Evolutionary conservation across 1,284 basidiomycete genomes (phyloP), one percentile per base, ranked within the genome.

Genomic region (Tylopilus sp.): DNA sequence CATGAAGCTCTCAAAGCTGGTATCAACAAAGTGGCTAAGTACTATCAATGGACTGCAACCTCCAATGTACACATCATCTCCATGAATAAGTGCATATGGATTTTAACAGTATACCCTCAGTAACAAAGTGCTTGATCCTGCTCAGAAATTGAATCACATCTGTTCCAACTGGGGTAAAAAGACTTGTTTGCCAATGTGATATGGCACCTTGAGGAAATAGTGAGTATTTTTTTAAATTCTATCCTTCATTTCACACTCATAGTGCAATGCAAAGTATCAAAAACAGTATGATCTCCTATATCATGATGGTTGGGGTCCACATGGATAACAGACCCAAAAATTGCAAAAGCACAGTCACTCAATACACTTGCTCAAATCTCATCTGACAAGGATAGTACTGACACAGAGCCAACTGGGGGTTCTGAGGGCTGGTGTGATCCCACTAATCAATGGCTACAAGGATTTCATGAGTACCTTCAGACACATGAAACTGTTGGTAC

Each of bases 101-200:
- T 29, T 29, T 29, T 29, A 29, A 29, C 29, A 29, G 29, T 29
- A 29, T 29, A 29, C 29, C 29, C 29, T 29, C 29, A 29, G 29
- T 29, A 29, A 29, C 29, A 29, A n/a, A 57, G 56, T 57, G 18
- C 56, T 57, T 57, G 56, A 57, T 13, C 56, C 41, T 9, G 8
- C 18, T 13, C 56, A 57, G 26, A 57, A 57, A n/a, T 18, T 32
- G 9, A 47, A 47, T 9, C 39, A 47, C 10, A 57, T 57, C 29
- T 29, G 29, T 29, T 29, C 29, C 29, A 29, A 26, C 38, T 58
- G 47, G 49, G 47, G 33, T 24, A 33, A 58, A 36, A n/a, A 6
- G 5, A 29, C 29, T 49, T 58, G 6, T 10, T 33, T 13, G 12
- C 6, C 24, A 33, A 58, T 8, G 41, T 24, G 9, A 58, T 26